Evolutionary conservation across 176 grass and related monocot genomes (phyloP), one percentile per base, ranked within the genome.

Genomic region (Aegilops longissima): DNA sequence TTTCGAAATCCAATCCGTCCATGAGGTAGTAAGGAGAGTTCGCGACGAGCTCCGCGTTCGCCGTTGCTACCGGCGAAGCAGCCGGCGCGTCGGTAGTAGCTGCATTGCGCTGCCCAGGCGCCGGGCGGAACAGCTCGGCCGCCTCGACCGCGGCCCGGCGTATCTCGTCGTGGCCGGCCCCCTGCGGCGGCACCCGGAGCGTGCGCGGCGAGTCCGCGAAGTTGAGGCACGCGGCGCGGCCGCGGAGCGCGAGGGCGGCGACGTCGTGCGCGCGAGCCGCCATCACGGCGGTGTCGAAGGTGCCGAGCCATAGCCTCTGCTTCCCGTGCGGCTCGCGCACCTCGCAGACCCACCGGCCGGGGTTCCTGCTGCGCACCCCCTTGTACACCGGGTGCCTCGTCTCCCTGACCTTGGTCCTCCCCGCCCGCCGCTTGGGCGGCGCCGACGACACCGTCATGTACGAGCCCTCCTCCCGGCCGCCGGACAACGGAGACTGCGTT

Each of bases 301-400:
- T 97, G 13, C 91, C 95, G 49, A 97, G 80, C 95, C 92, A 97
- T 30, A 97, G 86, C 35, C 92, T 61, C 14, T 86, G 84, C 83
- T 88, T 70, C 61, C 93, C 91, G 66, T 89, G 91, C 5, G 92
- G 92, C 76, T 94, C 88, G 6, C 92, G 88, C 79, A 97, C 87
- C 88, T 97, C 95, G 86, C 95, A 98, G 24, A 98, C 95, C 93
- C 95, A 98, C 76, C 92, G 34, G 12, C 94, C 88, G 31, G 88
- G 84, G 81, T 95, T 95, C 44, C 96, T 86, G 25, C 42, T 84
- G 20, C 96, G 88, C 38, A 98, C 96, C 23, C 93, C 91, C 89
- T 92, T 95, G 96, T 86, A 98, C 31, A 93, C 86, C 7, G 93
- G 93, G 86, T 98, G 96, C 66, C 96, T 88, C 49, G 93, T 98